phyloP scores from a whole-genome alignment of 1,284 basidiomycete genomes.

The Fomes fomentarius region DNA sequence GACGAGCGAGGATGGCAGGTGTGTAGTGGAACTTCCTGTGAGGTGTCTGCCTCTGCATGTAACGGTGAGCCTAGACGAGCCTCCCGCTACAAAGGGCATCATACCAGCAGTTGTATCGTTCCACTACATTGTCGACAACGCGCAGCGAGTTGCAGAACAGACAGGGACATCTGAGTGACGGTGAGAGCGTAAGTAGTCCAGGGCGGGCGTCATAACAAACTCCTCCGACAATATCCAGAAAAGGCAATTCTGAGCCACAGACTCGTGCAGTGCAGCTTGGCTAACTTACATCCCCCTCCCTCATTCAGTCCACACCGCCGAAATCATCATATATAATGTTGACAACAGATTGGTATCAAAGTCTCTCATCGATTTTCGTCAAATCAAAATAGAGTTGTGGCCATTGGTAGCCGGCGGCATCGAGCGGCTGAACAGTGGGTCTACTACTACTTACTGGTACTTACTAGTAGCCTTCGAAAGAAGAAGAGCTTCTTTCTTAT shows the following conservation, averaged over 20 bases:
- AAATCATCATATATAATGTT: too few relatives aligned
- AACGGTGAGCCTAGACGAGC: conserved; percentile 1
- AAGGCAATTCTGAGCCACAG: background rate
- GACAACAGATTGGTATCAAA: too few relatives aligned
- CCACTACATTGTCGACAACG: conserved; percentile 28
- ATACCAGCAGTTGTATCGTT: conserved; percentile 9
- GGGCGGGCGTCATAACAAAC: background rate
- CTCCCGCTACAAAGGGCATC: too few relatives aligned
- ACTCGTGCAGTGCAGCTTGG: background rate
- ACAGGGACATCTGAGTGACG: conserved; percentile 25
- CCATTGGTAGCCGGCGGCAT: too few relatives aligned
- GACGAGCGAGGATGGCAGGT: conserved; percentile 46
- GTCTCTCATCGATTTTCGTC: too few relatives aligned
- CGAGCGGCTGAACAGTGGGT: too few relatives aligned
- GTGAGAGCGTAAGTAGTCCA: background rate
- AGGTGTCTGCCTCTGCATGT: conserved; percentile 21
- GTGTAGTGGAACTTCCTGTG: conserved; percentile 55
- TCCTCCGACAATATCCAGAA: background rate
- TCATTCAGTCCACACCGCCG: too few relatives aligned
- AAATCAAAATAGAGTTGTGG: too few relatives aligned
- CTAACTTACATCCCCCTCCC: too few relatives aligned
- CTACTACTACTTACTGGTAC: too few relatives aligned
- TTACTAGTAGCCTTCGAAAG: too few relatives aligned
- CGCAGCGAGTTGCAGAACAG: conserved; percentile 18
- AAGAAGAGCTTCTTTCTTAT: too few relatives aligned